Percentiles rank a stretch among this genome's conserved stretches.
Conservation (phyloP, 352 stramenopile genomes). For the Phytophthora megakarya region DNA sequence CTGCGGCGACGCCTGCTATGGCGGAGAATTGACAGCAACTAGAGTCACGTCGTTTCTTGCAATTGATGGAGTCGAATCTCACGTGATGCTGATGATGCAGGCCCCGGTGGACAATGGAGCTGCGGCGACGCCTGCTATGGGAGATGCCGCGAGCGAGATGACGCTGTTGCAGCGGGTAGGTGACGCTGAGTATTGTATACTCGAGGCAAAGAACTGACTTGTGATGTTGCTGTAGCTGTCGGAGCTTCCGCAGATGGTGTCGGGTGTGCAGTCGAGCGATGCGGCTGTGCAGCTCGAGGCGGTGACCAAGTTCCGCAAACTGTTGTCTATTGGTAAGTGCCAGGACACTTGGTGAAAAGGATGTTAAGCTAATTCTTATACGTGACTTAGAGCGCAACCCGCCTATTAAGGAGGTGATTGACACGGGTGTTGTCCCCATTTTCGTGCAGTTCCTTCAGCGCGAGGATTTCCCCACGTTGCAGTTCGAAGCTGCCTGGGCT, state of each 20-base stretch:
- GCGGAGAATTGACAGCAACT: background rate
- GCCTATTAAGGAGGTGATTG: constrained; percentile 99
- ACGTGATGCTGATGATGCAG: constrained; percentile 30
- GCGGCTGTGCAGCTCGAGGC: constrained; percentile 93
- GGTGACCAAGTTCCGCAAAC: constrained; percentile 98
- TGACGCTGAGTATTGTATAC: constrained; percentile 4
- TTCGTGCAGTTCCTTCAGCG: constrained; percentile 98
- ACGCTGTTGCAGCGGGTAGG: constrained; percentile 62
- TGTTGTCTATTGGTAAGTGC: constrained; percentile 95
- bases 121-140: constrained; percentile 29
- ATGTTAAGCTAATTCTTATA: constrained; percentile 9
- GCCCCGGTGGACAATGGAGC: constrained; percentile 22
- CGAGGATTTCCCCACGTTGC: constrained; percentile 91
- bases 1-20: constrained; percentile 26
- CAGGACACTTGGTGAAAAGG: background rate
- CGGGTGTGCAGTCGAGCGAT: constrained; percentile 93
- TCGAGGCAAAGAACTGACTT: constrained; percentile 29
- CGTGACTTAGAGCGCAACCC: constrained; percentile 94
- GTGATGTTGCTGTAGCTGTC: constrained; percentile 75
- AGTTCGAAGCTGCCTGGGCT: constrained; percentile 99
- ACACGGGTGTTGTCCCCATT: constrained; percentile 96
- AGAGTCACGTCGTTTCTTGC: constrained; percentile 13
- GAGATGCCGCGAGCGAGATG: constrained; percentile 49
- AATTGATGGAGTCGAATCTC: constrained; percentile 11
- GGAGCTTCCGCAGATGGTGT: constrained; percentile 94